A percentile compares a stretch with the other conserved stretches of the same genome.
Evolutionary conservation across 2,329 filamentous ascomycete genomes (phyloP).

Genomic region (Dactylellina haptotyla): DNA sequence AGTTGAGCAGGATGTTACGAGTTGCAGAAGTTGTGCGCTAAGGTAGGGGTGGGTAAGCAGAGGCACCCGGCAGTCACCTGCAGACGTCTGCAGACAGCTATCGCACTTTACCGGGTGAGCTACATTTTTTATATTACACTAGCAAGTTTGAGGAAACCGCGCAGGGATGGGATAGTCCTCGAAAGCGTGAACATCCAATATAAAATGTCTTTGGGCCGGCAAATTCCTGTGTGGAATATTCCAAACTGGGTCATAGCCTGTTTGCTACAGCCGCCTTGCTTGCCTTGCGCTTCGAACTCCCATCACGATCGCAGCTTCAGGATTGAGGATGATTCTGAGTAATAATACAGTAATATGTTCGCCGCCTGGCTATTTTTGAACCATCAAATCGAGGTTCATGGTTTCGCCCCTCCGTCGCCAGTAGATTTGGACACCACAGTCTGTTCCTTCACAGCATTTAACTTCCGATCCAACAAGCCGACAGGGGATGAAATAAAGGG

Average conservation of each 20-base stretch:
- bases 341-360: neutral
- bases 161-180: conserved; percentile 34
- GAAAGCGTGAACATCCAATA: conserved; percentile 1
- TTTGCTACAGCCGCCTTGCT: conserved; percentile 21
- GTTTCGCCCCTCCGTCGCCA: conserved; percentile 33
- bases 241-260: conserved; percentile 27
- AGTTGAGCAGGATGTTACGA: conserved; percentile 38
- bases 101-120: conserved; percentile 37
- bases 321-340: too few relatives aligned
- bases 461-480: conserved; percentile 37
- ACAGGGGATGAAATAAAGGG: conserved; percentile 35
- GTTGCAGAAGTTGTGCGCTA: conserved; percentile 27
- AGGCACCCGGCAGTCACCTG: conserved; percentile 44
- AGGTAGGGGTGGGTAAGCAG: conserved; percentile 50
- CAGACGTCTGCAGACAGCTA: conserved; percentile 23
- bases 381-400: conserved; percentile 4
- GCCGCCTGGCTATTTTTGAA: neutral
- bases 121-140: conserved; percentile 11
- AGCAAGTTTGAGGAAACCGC: conserved; percentile 28
- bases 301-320: neutral
- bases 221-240: conserved; percentile 50
- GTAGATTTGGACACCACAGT: conserved; percentile 35
- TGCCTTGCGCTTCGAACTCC: too few relatives aligned
- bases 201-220: conserved; percentile 28
- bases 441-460: conserved; percentile 13